Base-by-base conservation (phyloP, 2,329 filamentous ascomycete species). In the Aspergillus ustus region DNA sequence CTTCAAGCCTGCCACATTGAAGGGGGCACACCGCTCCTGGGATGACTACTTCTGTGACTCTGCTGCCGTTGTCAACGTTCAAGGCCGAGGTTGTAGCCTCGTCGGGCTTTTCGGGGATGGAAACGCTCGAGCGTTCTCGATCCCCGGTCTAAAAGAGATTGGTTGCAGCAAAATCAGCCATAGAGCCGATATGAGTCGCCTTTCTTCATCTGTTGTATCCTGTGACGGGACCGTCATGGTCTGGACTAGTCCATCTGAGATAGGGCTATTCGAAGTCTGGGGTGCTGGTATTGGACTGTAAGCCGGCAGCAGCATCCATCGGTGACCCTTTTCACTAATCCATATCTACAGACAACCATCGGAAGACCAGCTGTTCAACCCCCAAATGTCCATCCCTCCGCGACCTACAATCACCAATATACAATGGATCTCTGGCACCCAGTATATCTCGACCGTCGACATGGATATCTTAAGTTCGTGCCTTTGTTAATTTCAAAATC, bases 381-480 rank as follows among this genome's bases (percentile, higher is more conserved):
- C 91, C 0, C 83, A 91, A 61, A 85, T 91, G 0, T 73, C 85
- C 17, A 84, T 91, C 22, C 94, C 93, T 2, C 84, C 92, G 13
- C 87, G 95, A 2, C 95, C 95, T 1, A 97, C 93, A 0, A 99
- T 99, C 63, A 96, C 91, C 20, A 97, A 96, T 70, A 78, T 99
- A 43, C 93, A 98, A 78, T 99, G 95, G 95, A 92, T 99, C 56
- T 91, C 93, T 0, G 95, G 95, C 4, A 98, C 94, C 1, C 94
- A 97, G 76, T 91, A 96, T 69, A 85, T 99, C 50, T 92, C 92
- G 1, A 90, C 92, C 0, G 84, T 89, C 2, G 95, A 99, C 70
- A 87, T 99, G 71, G 95, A 98, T 72, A 79, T 97, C 2, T 82
- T 99, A 1, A 95, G 82, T 83, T 75, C 68, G 78, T 72, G 25